Base-by-base conservation (phyloP, 1,284 basidiomycete genomes). In the Ustanciosporium gigantosporum region DNA sequence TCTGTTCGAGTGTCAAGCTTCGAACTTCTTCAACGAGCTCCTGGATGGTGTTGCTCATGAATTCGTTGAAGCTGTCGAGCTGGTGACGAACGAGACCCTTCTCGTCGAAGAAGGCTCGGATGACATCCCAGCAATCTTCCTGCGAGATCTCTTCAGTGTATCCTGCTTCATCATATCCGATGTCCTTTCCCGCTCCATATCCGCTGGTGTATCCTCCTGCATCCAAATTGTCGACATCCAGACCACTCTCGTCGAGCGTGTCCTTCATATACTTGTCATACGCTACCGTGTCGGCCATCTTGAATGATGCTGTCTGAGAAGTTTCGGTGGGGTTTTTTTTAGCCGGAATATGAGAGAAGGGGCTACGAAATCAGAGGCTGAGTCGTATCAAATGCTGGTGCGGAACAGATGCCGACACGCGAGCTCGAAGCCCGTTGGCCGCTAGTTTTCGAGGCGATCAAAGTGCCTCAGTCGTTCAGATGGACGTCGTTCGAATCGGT, bases 31-130 rank as follows among this genome's bases (percentile, higher is more conserved):
- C 94, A 25, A 99, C 93, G 25, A 99, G 84, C 79, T 98, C 94
- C 80, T 98, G 94, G 89, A 99, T 96, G n/a, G 93, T 97, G 76
- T 96, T 97, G 79, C 94, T 91, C 39, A 99, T 90, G 76, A 98
- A 99, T 80, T 98, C 95, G 79, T 99, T 93, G 81, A 95, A 99
- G 23, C 91, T 94, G 81, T 95, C 92, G 47, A 98, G 85, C 79
- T 99, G 94, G 79, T 98, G 95, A 45, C 91, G 86, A 48, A 98
- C 95, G 52, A 99, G 87, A 80, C 94, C 94, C 80, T 95, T 96
- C 79, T 93, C 89, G 59, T 91, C 88, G 79, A 98, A 98, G 82
- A 96, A 98, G 71, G 90, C 87, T 56, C 90, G 88, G 74, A 98
- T 97, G 41, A 77, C 71, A 38, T 76, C 74, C 74, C 74, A 76